phyloP scores from a whole-genome alignment of 306 rosid genomes.

The Chamaecrista fasciculata region DNA sequence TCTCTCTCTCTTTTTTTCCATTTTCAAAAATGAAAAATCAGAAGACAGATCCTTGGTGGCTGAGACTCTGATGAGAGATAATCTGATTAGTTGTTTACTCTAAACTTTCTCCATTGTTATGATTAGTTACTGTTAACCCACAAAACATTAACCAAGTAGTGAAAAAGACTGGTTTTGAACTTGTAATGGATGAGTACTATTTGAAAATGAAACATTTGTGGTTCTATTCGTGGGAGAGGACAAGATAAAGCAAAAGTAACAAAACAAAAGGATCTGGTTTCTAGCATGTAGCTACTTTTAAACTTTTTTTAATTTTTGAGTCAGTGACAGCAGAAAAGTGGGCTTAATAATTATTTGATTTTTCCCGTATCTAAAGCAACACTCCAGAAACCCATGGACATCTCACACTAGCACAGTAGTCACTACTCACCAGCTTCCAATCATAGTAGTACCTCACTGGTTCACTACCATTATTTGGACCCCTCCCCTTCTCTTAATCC shows the following conservation, averaged over 20 bases:
- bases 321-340: conserved; percentile 21
- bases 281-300: conserved; percentile 33
- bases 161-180: neutral
- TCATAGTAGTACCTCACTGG: too few relatives aligned
- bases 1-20: too few relatives aligned
- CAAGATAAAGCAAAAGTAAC: conserved; percentile 31
- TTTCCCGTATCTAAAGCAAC: conserved; percentile 27
- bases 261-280: conserved; percentile 23
- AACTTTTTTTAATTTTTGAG: too few relatives aligned
- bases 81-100: neutral
- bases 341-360: conserved; percentile 15
- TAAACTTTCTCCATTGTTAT: neutral
- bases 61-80: too few relatives aligned
- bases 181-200: neutral
- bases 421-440: conserved; percentile 29
- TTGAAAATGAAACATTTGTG: neutral
- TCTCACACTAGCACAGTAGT: too few relatives aligned
- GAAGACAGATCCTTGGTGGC: too few relatives aligned
- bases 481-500: conserved; percentile 4
- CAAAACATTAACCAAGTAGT: neutral
- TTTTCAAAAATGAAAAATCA: too few relatives aligned
- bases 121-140: neutral
- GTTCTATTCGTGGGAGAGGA: neutral
- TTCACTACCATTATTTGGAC: conserved; percentile 25
- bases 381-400: conserved; percentile 41